phyloP scores from a whole-genome alignment of 371 early-diverging fungal species.

The Haplosporangium sp. region DNA sequence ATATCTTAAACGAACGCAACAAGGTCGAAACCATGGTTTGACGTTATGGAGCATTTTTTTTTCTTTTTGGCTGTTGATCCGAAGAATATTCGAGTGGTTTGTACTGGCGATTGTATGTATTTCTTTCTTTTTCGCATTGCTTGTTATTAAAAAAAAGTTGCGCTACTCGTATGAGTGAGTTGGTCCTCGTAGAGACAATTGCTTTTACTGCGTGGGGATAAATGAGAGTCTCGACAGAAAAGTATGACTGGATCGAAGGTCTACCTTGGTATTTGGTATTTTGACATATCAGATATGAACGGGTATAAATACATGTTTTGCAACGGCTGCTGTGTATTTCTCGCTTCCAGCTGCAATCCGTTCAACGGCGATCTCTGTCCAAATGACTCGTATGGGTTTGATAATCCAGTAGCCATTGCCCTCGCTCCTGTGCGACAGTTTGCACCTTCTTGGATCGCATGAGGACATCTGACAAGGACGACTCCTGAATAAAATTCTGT shows the following conservation, averaged over 20 bases:
- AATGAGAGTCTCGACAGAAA: not conserved
- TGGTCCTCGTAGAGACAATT: too few species aligned
- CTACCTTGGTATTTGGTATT: not conserved
- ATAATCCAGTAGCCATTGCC: slow-evolving; percentile 43
- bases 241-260: not conserved
- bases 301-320: not conserved
- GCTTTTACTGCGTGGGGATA: not conserved
- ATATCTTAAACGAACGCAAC: slow-evolving; percentile 33
- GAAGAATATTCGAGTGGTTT: too few species aligned
- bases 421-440: slow-evolving; percentile 25
- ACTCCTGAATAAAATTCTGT: not conserved
- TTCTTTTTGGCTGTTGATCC: not conserved
- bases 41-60: not conserved
- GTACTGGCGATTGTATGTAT: too few species aligned
- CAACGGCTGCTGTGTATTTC: too few species aligned
- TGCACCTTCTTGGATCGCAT: slow-evolving; percentile 14
- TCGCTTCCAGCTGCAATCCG: too few species aligned
- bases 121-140: not conserved
- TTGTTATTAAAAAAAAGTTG: too few species aligned
- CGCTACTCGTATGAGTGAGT: too few species aligned
- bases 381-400: slow-evolving; percentile 43
- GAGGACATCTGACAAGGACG: slow-evolving; percentile 4
- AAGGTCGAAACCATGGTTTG: slow-evolving; percentile 9
- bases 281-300: too few species aligned
- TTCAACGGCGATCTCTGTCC: slow-evolving; percentile 27